Percentiles rank a stretch among this genome's conserved stretches.
These are phyloP conservation scores for Torulaspora quercuum DNA, from an alignment of 805 yeast genomes.

Conservation along the genomic window DNA sequence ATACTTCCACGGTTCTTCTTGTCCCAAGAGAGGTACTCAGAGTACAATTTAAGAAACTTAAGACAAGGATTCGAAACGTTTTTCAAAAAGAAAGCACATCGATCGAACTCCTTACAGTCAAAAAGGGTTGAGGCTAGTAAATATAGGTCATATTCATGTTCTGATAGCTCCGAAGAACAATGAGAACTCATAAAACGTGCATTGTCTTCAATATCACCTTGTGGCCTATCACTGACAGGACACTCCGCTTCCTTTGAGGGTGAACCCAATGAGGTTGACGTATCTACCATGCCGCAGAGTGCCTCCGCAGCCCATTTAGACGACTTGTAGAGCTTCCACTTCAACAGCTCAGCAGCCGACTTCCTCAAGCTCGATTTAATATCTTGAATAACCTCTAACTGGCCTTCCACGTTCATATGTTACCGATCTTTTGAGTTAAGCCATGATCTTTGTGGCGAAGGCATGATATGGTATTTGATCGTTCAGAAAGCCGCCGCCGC, in stretches of 20 bases:
- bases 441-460: background rate
- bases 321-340: slow-evolving; percentile 60
- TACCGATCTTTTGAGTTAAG: too few species aligned
- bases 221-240: slow-evolving; percentile 21
- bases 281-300: slow-evolving; percentile 50
- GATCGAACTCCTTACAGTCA: slow-evolving; percentile 77
- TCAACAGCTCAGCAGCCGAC: slow-evolving; percentile 46
- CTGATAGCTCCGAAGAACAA: slow-evolving; percentile 18
- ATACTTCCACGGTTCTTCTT: slow-evolving; percentile 65
- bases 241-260: slow-evolving; percentile 12
- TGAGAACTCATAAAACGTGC: background rate
- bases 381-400: slow-evolving; percentile 4
- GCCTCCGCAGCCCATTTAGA: slow-evolving; percentile 89
- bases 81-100: slow-evolving; percentile 61
- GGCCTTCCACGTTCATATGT: slow-evolving; percentile 9
- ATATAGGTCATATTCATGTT: slow-evolving; percentile 45
- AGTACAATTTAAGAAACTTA: slow-evolving; percentile 63
- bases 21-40: slow-evolving; percentile 74
- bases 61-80: slow-evolving; percentile 47
- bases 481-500: slow-evolving; percentile 5
- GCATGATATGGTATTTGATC: background rate
- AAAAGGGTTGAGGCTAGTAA: slow-evolving; percentile 69
- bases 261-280: slow-evolving; percentile 2
- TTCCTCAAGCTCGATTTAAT: slow-evolving; percentile 32
- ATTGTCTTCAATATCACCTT: slow-evolving; percentile 11